Evolutionary conservation across 208 protist species (phyloP).

Genomic region (Trypanosoma cruzi): DNA sequence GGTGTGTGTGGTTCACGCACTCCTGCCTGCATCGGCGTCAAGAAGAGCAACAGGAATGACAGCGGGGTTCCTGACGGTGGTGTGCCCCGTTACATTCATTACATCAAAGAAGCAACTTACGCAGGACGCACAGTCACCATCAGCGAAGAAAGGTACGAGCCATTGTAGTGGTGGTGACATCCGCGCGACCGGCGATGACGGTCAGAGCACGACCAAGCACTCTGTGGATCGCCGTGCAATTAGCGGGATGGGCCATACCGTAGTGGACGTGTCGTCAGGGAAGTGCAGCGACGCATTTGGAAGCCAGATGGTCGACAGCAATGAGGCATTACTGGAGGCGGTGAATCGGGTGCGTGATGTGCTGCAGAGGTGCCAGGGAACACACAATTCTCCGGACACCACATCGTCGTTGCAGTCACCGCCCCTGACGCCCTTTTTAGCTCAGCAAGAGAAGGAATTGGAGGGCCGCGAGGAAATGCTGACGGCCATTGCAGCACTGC

Average conservation of each 20-base stretch:
- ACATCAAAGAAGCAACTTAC: not conserved
- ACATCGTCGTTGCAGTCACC: not conserved
- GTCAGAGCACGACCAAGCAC: not conserved
- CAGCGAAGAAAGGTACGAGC: not conserved
- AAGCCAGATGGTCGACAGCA: too few relatives aligned
- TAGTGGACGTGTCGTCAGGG: not conserved
- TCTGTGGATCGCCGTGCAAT: not conserved
- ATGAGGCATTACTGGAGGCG: slow-evolving; percentile 6
- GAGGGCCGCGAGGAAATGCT: slow-evolving; percentile 37
- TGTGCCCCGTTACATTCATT: slow-evolving; percentile 4
- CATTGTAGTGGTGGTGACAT: not conserved
- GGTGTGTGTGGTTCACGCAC: slow-evolving; percentile 1
- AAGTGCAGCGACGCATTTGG: not conserved
- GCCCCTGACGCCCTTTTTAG: not conserved
- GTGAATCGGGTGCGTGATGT: slow-evolving; percentile 19
- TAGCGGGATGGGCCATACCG: not conserved
- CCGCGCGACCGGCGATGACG: not conserved
- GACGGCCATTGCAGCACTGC: slow-evolving; percentile 40
- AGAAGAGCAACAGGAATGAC: not conserved
- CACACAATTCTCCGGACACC: slow-evolving; percentile 3
- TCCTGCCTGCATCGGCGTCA: not conserved
- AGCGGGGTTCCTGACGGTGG: not conserved
- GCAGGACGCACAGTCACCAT: not conserved
- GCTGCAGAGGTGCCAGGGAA: slow-evolving; percentile 18
- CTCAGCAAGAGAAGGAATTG: not conserved